Conservation (phyloP, 768 basidiomycete genomes). For the Suillus ampliporus region DNA sequence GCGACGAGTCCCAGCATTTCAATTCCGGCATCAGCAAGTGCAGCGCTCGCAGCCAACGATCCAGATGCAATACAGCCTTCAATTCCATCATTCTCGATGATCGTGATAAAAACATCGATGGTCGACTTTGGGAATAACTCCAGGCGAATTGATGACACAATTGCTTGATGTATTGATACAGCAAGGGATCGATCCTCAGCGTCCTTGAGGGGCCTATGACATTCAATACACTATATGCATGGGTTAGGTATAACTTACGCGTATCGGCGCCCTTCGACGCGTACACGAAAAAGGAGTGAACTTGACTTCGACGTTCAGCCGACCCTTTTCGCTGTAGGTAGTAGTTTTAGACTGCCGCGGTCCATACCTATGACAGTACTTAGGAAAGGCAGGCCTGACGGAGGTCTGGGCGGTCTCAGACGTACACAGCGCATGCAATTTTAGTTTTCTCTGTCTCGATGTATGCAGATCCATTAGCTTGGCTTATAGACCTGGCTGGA, state of each 20-base stretch:
- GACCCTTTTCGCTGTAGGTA: constrained; percentile 86
- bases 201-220: constrained; percentile 60
- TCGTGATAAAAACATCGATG: constrained; percentile 87
- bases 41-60: constrained; percentile 85
- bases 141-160: constrained; percentile 82
- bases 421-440: constrained; percentile 95
- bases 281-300: constrained; percentile 92
- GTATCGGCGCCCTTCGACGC: constrained; percentile 79
- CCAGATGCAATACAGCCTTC: constrained; percentile 89
- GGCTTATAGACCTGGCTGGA: constrained; percentile 87
- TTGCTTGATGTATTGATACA: constrained; percentile 82
- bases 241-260: constrained; percentile 55
- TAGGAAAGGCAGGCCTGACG: constrained; percentile 13
- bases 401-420: constrained; percentile 21
- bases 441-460: constrained; percentile 93
- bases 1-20: constrained; percentile 89
- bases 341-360: constrained; percentile 84
- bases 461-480: constrained; percentile 97
- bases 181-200: constrained; percentile 91
- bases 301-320: constrained; percentile 94
- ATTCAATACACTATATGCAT: constrained; percentile 13
- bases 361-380: constrained; percentile 61
- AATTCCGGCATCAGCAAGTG: constrained; percentile 91
- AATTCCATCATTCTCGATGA: constrained; percentile 93
- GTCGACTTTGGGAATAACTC: constrained; percentile 94